Base-by-base conservation (phyloP, 495 filamentous ascomycete genomes). In the Chaetomium tenue region DNA sequence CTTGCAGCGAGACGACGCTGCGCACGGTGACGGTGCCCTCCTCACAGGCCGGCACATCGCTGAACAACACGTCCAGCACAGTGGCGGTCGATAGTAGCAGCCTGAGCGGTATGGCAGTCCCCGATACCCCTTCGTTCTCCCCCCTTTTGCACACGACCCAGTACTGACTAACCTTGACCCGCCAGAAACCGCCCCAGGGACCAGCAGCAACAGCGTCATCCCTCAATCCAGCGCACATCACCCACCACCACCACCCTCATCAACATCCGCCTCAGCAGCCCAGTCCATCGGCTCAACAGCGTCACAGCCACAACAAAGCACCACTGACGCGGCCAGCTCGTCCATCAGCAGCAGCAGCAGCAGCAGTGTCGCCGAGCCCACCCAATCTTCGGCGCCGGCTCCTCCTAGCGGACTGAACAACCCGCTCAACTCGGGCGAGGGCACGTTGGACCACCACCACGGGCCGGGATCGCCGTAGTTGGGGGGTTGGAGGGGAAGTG, bases 371-470 rank as follows among this genome's bases (percentile, higher is more conserved):
- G 40, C 40, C 40, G 22, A 54, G 1, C 6, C 53, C 15, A 33
- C 44, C 42, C 28, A 16, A 12, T 16, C 8, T 46, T 44, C 69
- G 2, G 0, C 28, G 28, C 30, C 28, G 18, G 25, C 30, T 6
- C 7, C 30, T 4, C 16, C 53, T 5, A 13, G 33, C 9, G 33
- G 33, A 8, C 5, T 23, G 15, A 11, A 5, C 12, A 70, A 66
- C 56, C 68, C 70, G 7, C 53, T 74, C 30, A 60, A 72, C 47
- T 56, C 62, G 8, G 72, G 72, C 18, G 22, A 54, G 23, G 70
- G 68, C 30, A 44, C 55, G 22, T 44, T 74, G 28, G 72, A 74
- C 18, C 72, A 72, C 48, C 72, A 72, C 48, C 67, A 66, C 28
- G 20, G 59, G 20, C 52, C 63, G 11, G 63, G 54, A 22, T 0